A percentile compares a stretch with the other conserved stretches of the same genome.
Conservation (phyloP, 1,284 basidiomycete species). For the Tranzscheliella williamsii region DNA sequence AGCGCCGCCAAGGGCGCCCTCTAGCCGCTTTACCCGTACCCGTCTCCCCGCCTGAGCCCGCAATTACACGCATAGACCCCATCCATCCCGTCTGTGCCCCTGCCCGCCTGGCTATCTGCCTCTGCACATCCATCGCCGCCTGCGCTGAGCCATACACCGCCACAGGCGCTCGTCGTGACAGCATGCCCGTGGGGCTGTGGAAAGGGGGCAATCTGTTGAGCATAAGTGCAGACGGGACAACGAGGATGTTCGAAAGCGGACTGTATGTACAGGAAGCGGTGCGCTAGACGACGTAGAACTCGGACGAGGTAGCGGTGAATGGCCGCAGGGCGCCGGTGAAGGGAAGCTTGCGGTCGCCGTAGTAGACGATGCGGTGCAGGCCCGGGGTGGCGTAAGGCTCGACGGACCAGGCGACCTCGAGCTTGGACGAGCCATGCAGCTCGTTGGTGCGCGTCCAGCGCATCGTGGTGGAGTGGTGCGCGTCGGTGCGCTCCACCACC, state of each 20-base stretch:
- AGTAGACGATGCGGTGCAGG: slow-evolving; percentile 71
- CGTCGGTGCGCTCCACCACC: slow-evolving; percentile 71
- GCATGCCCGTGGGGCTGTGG: too few relatives aligned
- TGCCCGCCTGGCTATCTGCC: too few relatives aligned
- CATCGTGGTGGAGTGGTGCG: slow-evolving; percentile 76
- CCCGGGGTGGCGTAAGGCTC: slow-evolving; percentile 66
- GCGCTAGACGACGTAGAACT: slow-evolving; percentile 29
- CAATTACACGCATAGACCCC: too few relatives aligned
- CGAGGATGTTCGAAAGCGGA: neutral
- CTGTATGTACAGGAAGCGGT: neutral
- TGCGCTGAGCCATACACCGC: too few relatives aligned
- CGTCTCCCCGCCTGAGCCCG: too few relatives aligned
- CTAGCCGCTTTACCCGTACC: slow-evolving; percentile 4
- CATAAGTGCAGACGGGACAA: neutral
- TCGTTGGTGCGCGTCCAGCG: slow-evolving; percentile 66
- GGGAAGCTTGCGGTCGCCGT: slow-evolving; percentile 74
- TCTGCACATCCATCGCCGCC: too few relatives aligned
- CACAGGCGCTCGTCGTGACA: too few relatives aligned
- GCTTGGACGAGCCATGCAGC: slow-evolving; percentile 19
- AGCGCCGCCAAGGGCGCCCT: slow-evolving; percentile 33
- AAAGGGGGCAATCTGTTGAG: too few relatives aligned
- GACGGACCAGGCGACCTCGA: slow-evolving; percentile 38
- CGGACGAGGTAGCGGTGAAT: slow-evolving; percentile 8
- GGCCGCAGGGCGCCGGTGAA: slow-evolving; percentile 36
- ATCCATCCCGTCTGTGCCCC: too few relatives aligned